Conservation (phyloP, 2,329 filamentous ascomycete species). For the Tricladium varicosporioides region DNA sequence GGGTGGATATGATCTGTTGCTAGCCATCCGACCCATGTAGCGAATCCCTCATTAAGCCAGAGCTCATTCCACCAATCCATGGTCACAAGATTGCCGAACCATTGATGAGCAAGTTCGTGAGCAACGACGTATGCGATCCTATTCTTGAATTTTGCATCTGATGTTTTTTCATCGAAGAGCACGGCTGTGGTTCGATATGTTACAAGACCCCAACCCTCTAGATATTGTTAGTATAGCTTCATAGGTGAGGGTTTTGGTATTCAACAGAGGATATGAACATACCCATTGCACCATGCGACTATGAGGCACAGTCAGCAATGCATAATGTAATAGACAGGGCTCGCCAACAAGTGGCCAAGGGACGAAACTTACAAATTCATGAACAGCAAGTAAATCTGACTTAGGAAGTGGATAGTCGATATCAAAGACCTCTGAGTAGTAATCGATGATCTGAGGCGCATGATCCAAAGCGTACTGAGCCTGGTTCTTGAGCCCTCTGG, state of each 20-base stretch:
- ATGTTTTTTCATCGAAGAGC: conserved; percentile 91
- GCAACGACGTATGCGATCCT: conserved; percentile 95
- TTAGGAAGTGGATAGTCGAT: conserved; percentile 94
- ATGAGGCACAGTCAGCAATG: conserved; percentile 28
- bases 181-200: conserved; percentile 95
- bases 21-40: conserved; percentile 93
- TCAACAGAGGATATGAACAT: background rate
- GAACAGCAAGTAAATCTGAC: conserved; percentile 84
- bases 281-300: conserved; percentile 68
- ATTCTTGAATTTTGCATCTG: conserved; percentile 88
- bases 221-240: conserved; percentile 7
- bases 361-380: conserved; percentile 70
- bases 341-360: background rate
- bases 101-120: conserved; percentile 96
- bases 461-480: conserved; percentile 87
- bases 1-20: conserved; percentile 81
- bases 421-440: conserved; percentile 91
- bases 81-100: conserved; percentile 93
- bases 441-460: conserved; percentile 90
- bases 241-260: background rate
- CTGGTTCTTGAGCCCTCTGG: conserved; percentile 88
- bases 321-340: background rate
- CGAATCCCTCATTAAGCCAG: conserved; percentile 95
- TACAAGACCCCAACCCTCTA: conserved; percentile 84
- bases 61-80: conserved; percentile 97